phyloP scores from a whole-genome alignment of 306 rosid genomes.

The Glycyrrhiza uralensis region DNA sequence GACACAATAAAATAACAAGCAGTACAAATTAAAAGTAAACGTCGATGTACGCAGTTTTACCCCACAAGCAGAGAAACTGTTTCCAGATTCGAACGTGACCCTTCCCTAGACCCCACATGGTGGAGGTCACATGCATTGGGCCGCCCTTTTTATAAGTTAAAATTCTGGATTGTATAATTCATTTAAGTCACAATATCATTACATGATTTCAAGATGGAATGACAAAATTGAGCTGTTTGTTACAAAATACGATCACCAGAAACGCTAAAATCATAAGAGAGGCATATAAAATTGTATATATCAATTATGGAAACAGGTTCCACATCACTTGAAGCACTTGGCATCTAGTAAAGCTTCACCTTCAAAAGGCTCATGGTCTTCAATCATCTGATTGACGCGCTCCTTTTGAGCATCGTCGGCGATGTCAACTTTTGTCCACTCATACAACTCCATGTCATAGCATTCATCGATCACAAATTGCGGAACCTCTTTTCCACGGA shows the following conservation, averaged over 20 bases:
- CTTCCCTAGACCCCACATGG: too few relatives aligned
- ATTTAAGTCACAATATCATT: not conserved
- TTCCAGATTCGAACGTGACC: too few relatives aligned
- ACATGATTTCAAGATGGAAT: not conserved
- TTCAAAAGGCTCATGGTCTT: constrained; percentile 61
- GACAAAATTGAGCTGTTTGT: not conserved
- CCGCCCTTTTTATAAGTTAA: too few relatives aligned
- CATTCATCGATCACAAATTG: constrained; percentile 66
- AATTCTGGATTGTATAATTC: not conserved
- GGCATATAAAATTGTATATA: not conserved
- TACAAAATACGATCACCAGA: not conserved
- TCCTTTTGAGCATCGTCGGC: constrained; percentile 68
- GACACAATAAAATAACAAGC: not conserved
- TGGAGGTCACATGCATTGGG: too few relatives aligned
- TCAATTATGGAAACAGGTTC: not conserved
- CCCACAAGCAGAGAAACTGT: too few relatives aligned
- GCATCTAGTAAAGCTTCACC: constrained; percentile 64
- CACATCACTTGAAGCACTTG: constrained; percentile 60
- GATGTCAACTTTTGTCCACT: constrained; percentile 72
- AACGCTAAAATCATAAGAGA: not conserved
- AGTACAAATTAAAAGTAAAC: not conserved
- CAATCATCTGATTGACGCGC: constrained; percentile 68
- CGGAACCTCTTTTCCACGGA: constrained; percentile 78
- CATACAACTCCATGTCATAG: constrained; percentile 82
- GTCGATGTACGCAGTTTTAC: too few relatives aligned